A percentile compares a stretch with the other conserved stretches of the same genome.
These are phyloP conservation scores for Ceriops decandra DNA, from an alignment of 345 rosid genomes.

Conservation along the genomic window DNA sequence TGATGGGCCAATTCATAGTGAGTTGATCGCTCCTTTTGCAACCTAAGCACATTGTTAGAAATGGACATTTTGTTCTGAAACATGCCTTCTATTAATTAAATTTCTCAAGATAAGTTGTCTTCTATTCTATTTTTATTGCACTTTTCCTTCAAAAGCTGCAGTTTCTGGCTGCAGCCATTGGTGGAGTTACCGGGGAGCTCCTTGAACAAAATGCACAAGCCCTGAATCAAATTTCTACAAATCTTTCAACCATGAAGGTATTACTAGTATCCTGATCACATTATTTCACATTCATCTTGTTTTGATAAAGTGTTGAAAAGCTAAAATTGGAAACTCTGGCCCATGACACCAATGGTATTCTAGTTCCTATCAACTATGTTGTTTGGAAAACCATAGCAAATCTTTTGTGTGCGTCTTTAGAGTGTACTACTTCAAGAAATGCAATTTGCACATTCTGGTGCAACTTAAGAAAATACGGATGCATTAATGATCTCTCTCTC, in stretches of 20 bases:
- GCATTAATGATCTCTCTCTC: background rate
- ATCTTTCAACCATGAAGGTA: slow-evolving; percentile 47
- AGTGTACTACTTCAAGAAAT: background rate
- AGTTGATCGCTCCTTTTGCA: background rate
- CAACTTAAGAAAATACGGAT: background rate
- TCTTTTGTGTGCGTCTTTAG: no score
- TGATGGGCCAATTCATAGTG: background rate
- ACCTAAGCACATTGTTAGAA: background rate
- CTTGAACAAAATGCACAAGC: slow-evolving; percentile 53
- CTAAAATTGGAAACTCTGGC: background rate
- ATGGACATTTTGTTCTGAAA: no score
- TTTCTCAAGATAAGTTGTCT: background rate
- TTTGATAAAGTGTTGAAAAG: background rate
- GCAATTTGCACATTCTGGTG: background rate
- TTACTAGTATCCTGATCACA: background rate
- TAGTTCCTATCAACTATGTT: background rate
- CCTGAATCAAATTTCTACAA: slow-evolving; percentile 48
- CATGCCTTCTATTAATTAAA: no score
- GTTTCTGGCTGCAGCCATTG: slow-evolving; percentile 42
- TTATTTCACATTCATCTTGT: background rate
- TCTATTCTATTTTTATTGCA: background rate
- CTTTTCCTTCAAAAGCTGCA: slow-evolving; percentile 1
- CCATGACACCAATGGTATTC: background rate
- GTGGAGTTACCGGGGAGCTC: slow-evolving; percentile 50
- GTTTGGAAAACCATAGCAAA: no score